Evolutionary conservation across 2,329 filamentous ascomycete species (phyloP).

Genomic region (Beauveria asiatica): DNA sequence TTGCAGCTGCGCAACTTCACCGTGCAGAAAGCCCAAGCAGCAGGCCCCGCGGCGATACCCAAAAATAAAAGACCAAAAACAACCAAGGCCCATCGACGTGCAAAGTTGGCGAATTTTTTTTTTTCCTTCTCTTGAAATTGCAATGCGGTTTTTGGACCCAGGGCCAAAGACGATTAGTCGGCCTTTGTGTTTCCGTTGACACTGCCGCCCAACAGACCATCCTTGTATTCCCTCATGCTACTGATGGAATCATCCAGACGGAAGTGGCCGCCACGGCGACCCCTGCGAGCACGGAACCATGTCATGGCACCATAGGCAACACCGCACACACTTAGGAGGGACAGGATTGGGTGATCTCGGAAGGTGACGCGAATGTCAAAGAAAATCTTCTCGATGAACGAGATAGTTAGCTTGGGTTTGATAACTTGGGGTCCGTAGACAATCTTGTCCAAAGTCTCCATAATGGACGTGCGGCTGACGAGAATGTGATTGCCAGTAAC

Average conservation of each 20-base stretch:
- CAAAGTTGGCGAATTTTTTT: not conserved
- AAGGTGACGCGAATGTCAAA: constrained; percentile 54
- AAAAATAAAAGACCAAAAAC: not conserved
- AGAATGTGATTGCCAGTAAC: constrained; percentile 84
- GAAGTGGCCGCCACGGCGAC: constrained; percentile 51
- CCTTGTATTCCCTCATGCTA: constrained; percentile 47
- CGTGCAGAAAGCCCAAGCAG: not conserved
- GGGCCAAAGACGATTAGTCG: constrained; percentile 28
- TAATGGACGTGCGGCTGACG: constrained; percentile 79
- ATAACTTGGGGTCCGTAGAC: constrained; percentile 62
- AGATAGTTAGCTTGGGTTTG: constrained; percentile 69
- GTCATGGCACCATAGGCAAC: constrained; percentile 44
- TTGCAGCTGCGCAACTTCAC: not conserved
- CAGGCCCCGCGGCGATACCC: not conserved
- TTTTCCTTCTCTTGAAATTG: not conserved
- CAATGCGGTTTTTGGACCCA: not conserved
- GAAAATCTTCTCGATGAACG: constrained; percentile 62
- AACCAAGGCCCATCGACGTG: not conserved
- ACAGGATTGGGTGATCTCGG: constrained; percentile 50
- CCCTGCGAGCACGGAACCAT: constrained; percentile 46
- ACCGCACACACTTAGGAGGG: constrained; percentile 48
- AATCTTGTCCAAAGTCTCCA: constrained; percentile 73
- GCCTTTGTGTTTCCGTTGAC: constrained; percentile 40
- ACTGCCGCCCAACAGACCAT: constrained; percentile 52
- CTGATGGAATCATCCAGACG: constrained; percentile 47